These are phyloP conservation scores for Xylaria multiplex DNA, from an alignment of 2,329 filamentous ascomycete genomes.

Conservation along the genomic window DNA sequence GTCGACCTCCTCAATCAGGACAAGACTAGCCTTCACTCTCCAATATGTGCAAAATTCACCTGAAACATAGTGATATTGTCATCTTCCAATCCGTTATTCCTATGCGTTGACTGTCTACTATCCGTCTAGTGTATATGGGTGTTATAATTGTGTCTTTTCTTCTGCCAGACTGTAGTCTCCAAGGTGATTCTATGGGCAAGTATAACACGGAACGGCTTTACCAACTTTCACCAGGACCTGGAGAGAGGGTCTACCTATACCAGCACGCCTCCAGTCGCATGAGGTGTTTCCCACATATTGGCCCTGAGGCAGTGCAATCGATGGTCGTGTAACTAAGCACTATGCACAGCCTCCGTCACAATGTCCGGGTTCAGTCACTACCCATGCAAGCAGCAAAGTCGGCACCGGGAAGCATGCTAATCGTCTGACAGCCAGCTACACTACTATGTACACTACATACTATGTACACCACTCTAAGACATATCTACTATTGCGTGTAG, in stretches of 20 bases:
- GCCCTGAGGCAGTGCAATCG: slow-evolving; percentile 8
- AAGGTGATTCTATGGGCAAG: no score
- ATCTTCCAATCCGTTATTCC: no score
- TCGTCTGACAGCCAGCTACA: neutral
- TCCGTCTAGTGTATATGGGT: no score
- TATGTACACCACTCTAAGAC: no score
- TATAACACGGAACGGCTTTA: no score
- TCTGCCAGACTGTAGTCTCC: no score
- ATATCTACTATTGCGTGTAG: no score
- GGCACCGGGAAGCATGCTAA: neutral
- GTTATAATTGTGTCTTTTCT: no score
- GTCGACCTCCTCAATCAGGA: slow-evolving; percentile 14
- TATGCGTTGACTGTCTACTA: no score
- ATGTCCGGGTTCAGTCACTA: neutral
- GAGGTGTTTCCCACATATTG: neutral
- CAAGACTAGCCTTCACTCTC: neutral
- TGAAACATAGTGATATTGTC: neutral
- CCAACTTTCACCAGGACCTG: no score
- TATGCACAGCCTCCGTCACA: slow-evolving; percentile 12
- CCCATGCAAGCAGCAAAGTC: neutral
- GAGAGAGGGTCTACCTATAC: neutral
- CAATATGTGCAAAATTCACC: neutral
- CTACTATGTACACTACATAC: no score
- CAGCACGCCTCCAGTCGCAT: neutral
- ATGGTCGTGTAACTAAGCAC: neutral